These are phyloP conservation scores for Zopfochytrium polystomum DNA, from an alignment of 371 early-diverging fungal genomes.

Conservation along the genomic window DNA sequence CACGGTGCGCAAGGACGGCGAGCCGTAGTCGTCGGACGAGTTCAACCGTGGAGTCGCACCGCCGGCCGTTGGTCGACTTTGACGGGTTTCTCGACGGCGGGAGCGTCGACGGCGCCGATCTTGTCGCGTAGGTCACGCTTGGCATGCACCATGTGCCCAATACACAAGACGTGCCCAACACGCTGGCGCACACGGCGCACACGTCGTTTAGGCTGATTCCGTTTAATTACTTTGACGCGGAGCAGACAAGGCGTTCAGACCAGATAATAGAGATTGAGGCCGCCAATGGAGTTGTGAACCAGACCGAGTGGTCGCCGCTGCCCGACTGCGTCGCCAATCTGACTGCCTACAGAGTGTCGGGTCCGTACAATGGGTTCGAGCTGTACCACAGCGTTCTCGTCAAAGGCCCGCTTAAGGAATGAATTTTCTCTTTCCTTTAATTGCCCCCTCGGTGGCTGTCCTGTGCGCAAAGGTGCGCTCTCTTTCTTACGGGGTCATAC, in stretches of 20 bases:
- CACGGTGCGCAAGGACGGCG: slow-evolving; percentile 12
- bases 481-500: no score
- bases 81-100: slow-evolving; percentile 16
- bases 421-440: no score
- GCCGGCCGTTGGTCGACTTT: slow-evolving; percentile 13
- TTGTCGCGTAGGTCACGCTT: slow-evolving; percentile 17
- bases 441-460: no score
- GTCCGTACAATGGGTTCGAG: not conserved
- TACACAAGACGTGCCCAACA: slow-evolving; percentile 17
- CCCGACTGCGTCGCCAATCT: slow-evolving; percentile 3
- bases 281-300: not conserved
- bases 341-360: not conserved
- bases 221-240: slow-evolving; percentile 19
- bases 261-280: not conserved
- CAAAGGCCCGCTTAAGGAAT: no score
- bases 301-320: not conserved
- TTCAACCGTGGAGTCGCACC: slow-evolving; percentile 12
- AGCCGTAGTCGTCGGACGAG: slow-evolving; percentile 5
- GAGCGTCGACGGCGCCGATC: slow-evolving; percentile 11
- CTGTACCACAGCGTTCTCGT: slow-evolving; percentile 3
- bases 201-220: slow-evolving; percentile 15
- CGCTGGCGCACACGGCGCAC: slow-evolving; percentile 8
- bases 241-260: slow-evolving; percentile 1
- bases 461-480: no score
- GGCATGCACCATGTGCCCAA: slow-evolving; percentile 18